Percentiles rank a stretch among this genome's conserved stretches.
These are phyloP conservation scores for Solanum hybrid DNA, from an alignment of 305 asterid genomes.

Conservation along the genomic window DNA sequence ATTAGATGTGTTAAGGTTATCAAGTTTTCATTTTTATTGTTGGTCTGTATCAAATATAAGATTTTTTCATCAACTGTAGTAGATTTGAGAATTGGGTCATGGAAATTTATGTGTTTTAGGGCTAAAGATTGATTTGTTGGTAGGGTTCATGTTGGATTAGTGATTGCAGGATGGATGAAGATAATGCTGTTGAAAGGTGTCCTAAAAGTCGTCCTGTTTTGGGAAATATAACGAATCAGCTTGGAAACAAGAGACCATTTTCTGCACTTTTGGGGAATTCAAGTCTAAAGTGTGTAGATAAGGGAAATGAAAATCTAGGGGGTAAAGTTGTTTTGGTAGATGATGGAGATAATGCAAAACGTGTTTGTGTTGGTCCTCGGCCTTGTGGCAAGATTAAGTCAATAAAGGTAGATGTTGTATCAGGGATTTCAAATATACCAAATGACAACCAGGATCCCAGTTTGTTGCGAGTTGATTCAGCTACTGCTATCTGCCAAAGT, in stretches of 20 bases:
- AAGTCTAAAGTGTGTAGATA: slow-evolving; percentile 1
- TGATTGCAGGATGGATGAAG: slow-evolving; percentile 31
- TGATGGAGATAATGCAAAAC: slow-evolving; percentile 23
- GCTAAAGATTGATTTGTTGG: not conserved
- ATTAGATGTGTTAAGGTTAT: not conserved
- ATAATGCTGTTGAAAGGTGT: slow-evolving; percentile 15
- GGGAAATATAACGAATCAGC: slow-evolving; percentile 53
- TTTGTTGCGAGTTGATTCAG: slow-evolving; percentile 5
- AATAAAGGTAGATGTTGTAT: slow-evolving; percentile 27
- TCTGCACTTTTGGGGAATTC: slow-evolving; percentile 7
- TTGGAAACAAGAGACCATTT: slow-evolving; percentile 31
- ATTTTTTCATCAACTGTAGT: not conserved
- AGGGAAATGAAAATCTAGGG: not conserved
- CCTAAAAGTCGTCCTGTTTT: slow-evolving; percentile 25
- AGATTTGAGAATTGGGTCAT: not conserved
- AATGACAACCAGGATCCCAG: slow-evolving; percentile 16
- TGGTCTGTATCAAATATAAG: not conserved
- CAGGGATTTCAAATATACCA: slow-evolving; percentile 23
- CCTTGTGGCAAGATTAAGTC: slow-evolving; percentile 32
- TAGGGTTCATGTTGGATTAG: not conserved
- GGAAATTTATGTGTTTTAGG: not conserved
- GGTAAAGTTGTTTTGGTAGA: slow-evolving; percentile 1
- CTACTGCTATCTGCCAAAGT: slow-evolving; percentile 5
- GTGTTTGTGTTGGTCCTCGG: slow-evolving; percentile 25
- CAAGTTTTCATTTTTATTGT: not conserved